phyloP scores from a whole-genome alignment of 495 filamentous ascomycete genomes.

The Hypomontagnella monticulosa region DNA sequence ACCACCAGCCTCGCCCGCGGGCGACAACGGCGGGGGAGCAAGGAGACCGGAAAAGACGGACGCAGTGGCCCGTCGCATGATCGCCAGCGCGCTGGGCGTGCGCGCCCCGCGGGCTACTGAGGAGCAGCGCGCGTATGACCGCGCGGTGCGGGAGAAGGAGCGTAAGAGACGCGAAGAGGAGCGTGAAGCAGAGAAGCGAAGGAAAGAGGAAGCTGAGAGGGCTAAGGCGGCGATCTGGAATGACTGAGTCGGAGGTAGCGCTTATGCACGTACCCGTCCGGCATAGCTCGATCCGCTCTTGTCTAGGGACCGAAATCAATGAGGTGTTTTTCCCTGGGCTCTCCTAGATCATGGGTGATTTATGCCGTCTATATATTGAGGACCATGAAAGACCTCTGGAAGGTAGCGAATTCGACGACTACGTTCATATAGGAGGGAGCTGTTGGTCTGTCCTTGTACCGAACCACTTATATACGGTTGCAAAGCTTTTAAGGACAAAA shows the following conservation, averaged over 20 bases:
- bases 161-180: slow-evolving; percentile 77
- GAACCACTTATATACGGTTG: no score
- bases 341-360: neutral
- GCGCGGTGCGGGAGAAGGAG: slow-evolving; percentile 85
- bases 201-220: slow-evolving; percentile 73
- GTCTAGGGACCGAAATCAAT: no score
- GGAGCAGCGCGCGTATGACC: slow-evolving; percentile 89
- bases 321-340: neutral
- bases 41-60: slow-evolving; percentile 89
- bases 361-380: no score
- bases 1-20: slow-evolving; percentile 31
- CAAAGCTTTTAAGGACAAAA: slow-evolving; percentile 1
- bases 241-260: slow-evolving; percentile 59
- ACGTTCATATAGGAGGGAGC: neutral
- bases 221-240: slow-evolving; percentile 85
- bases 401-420: neutral
- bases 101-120: slow-evolving; percentile 82
- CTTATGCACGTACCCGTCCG: slow-evolving; percentile 4
- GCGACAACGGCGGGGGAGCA: slow-evolving; percentile 27
- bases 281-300: neutral
- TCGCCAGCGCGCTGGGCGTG: slow-evolving; percentile 87
- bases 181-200: slow-evolving; percentile 69
- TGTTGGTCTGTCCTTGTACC: neutral
- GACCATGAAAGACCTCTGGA: no score
- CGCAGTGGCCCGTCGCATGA: slow-evolving; percentile 88